Percentiles rank a stretch among this genome's conserved stretches.
phyloP scores from a whole-genome alignment of 2,329 filamentous ascomycete species.

The Chrysosporium queenslandicum region DNA sequence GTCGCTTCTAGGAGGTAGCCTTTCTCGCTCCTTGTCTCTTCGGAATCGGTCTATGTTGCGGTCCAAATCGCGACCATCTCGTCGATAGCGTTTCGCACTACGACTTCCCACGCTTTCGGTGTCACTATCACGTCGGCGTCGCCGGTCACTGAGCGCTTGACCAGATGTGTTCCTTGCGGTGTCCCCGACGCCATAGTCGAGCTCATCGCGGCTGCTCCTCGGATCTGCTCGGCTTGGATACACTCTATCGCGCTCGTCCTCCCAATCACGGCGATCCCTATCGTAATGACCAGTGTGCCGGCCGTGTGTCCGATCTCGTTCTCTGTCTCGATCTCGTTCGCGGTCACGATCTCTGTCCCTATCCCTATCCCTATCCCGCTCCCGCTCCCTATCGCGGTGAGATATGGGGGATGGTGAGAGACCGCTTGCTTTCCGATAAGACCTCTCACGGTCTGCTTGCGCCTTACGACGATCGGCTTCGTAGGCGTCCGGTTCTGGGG shows the following conservation, averaged over 20 bases:
- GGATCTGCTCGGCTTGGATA: conserved; percentile 76
- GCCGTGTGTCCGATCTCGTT: conserved; percentile 34
- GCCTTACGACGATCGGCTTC: conserved; percentile 91
- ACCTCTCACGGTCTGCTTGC: conserved; percentile 85
- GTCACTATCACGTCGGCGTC: conserved; percentile 70
- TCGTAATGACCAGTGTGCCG: conserved; percentile 41
- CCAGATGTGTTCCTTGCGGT: conserved; percentile 48
- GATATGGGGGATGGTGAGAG: conserved; percentile 42
- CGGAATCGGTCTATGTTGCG: conserved; percentile 25
- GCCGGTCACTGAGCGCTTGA: conserved; percentile 48
- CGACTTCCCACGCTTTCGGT: conserved; percentile 51
- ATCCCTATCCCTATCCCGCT: conserved; percentile 21
- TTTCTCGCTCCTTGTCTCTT: conserved; percentile 26
- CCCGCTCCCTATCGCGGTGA: conserved; percentile 26
- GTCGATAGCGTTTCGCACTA: conserved; percentile 50
- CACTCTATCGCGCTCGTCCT: conserved; percentile 78
- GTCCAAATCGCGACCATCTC: conserved; percentile 33
- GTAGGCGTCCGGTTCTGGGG: conserved; percentile 86
- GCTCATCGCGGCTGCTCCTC: conserved; percentile 68
- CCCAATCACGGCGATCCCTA: conserved; percentile 74
- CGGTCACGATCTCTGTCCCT: conserved; percentile 26
- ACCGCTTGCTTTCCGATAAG: conserved; percentile 72
- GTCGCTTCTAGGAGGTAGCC: background rate
- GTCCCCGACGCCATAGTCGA: conserved; percentile 72
- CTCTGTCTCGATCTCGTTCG: conserved; percentile 34